Percentiles rank a stretch among this genome's conserved stretches.
These are phyloP conservation scores for Penicillium sp. DNA, from an alignment of 2,329 filamentous ascomycete species.

Conservation along the genomic window DNA sequence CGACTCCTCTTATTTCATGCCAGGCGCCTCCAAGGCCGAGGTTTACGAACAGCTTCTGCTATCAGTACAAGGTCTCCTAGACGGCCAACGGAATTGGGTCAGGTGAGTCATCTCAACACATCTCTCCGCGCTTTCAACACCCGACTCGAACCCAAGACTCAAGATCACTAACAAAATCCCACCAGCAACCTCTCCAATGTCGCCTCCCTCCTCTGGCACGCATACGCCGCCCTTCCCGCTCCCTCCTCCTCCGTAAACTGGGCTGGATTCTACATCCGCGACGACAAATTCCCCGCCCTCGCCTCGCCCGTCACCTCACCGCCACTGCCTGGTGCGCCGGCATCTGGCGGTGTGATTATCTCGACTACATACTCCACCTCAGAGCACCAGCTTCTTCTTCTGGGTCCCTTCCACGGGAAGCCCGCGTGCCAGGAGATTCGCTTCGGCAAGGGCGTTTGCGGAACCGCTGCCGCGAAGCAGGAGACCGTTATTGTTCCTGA, in stretches of 20 bases:
- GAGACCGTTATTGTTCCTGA: constrained; percentile 46
- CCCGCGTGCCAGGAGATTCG: constrained; percentile 50
- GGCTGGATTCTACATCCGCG: constrained; percentile 50
- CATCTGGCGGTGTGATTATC: constrained; percentile 20
- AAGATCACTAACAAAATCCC: too few species aligned
- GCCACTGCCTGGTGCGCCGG: constrained; percentile 13
- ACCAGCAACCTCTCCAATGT: constrained; percentile 48
- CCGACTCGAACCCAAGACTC: not conserved
- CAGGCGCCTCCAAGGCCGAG: constrained; percentile 40
- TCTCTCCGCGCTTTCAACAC: not conserved
- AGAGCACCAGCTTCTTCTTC: constrained; percentile 36
- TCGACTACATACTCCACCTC: constrained; percentile 24
- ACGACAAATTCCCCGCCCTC: constrained; percentile 42
- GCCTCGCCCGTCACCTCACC: constrained; percentile 24
- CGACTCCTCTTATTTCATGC: constrained; percentile 47
- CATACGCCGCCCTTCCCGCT: constrained; percentile 44
- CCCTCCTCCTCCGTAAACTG: constrained; percentile 50
- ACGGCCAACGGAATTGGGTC: constrained; percentile 49
- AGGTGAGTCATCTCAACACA: constrained; percentile 25
- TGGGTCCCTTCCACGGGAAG: constrained; percentile 51
- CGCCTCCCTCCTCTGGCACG: constrained; percentile 51
- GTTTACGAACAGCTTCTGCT: constrained; percentile 45
- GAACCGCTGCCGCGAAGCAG: constrained; percentile 42
- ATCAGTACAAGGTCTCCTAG: constrained; percentile 40
- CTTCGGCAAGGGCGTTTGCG: constrained; percentile 49